Conservation (phyloP, 345 rosid species). For the Euphorbia tirucalli region DNA sequence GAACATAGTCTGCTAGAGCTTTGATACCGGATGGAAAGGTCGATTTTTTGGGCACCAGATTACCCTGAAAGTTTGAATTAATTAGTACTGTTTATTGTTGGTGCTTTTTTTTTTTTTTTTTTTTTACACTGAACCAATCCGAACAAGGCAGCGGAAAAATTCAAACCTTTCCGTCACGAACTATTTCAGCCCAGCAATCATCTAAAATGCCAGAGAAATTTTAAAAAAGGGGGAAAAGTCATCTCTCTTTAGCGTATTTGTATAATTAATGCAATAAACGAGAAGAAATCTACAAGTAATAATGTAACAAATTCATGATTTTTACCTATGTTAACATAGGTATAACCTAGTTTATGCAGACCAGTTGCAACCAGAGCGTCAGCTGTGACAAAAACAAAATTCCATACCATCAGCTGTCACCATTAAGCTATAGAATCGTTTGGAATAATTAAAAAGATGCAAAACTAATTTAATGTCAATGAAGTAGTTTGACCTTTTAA, state of each 20-base stretch:
- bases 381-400: constrained; percentile 36
- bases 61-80: constrained; percentile 15
- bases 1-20: constrained; percentile 25
- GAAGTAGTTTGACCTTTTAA: not conserved
- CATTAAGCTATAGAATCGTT: not conserved
- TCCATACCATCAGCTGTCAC: not conserved
- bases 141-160: not conserved
- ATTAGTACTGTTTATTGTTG: not conserved
- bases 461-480: not conserved
- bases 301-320: not conserved
- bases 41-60: constrained; percentile 17
- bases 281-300: not conserved
- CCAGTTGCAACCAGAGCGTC: constrained; percentile 82
- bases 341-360: constrained; percentile 71
- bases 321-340: constrained; percentile 79
- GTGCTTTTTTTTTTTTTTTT: not conserved
- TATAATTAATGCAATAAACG: constrained; percentile 1
- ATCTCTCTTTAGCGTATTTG: constrained; percentile 2
- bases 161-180: constrained; percentile 62
- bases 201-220: constrained; percentile 40
- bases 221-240: not conserved
- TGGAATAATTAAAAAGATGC: not conserved
- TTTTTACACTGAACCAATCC: not conserved
- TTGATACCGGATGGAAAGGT: constrained; percentile 30
- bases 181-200: constrained; percentile 93